Conservation (phyloP, 352 stramenopile species). For the Phytophthora pisi region DNA sequence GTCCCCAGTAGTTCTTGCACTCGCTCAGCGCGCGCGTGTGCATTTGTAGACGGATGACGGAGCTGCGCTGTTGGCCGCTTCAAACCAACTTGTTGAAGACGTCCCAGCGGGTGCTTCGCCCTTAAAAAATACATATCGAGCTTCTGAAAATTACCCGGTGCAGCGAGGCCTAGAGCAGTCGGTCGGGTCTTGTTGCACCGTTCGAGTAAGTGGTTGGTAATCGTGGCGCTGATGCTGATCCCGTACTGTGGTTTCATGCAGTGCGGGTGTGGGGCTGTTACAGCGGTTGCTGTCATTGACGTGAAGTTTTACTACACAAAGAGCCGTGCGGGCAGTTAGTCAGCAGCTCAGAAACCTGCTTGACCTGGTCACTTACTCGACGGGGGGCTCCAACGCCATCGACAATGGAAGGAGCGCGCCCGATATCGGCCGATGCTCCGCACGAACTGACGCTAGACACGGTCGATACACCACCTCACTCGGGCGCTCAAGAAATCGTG, state of each 20-base stretch:
- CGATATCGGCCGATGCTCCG: background rate
- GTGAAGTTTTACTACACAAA: slow-evolving; percentile 5
- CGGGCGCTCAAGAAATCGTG: slow-evolving; percentile 3
- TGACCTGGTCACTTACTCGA: slow-evolving; percentile 20
- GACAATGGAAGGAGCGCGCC: slow-evolving; percentile 6
- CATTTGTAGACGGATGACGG: slow-evolving; percentile 31
- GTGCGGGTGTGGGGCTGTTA: background rate
- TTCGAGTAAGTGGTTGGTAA: slow-evolving; percentile 19
- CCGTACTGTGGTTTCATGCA: slow-evolving; percentile 27
- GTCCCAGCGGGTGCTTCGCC: slow-evolving; percentile 4
- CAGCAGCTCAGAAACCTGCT: slow-evolving; percentile 23
- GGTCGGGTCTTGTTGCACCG: slow-evolving; percentile 3
- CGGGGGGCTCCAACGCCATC: background rate
- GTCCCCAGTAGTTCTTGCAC: slow-evolving; percentile 18
- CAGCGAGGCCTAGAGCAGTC: background rate
- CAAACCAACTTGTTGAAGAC: slow-evolving; percentile 7
- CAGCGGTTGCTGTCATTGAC: slow-evolving; percentile 19
- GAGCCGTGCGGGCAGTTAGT: slow-evolving; percentile 18
- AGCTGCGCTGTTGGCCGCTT: slow-evolving; percentile 10
- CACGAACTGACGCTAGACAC: slow-evolving; percentile 18
- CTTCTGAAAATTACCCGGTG: slow-evolving; percentile 22
- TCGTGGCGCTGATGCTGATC: slow-evolving; percentile 11
- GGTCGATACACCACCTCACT: slow-evolving; percentile 5
- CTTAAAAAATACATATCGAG: slow-evolving; percentile 33
- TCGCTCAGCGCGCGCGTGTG: slow-evolving; percentile 14